Evolutionary conservation across 1,284 basidiomycete genomes (phyloP).

Genomic region (Apiotrichum mycotoxinovorans): DNA sequence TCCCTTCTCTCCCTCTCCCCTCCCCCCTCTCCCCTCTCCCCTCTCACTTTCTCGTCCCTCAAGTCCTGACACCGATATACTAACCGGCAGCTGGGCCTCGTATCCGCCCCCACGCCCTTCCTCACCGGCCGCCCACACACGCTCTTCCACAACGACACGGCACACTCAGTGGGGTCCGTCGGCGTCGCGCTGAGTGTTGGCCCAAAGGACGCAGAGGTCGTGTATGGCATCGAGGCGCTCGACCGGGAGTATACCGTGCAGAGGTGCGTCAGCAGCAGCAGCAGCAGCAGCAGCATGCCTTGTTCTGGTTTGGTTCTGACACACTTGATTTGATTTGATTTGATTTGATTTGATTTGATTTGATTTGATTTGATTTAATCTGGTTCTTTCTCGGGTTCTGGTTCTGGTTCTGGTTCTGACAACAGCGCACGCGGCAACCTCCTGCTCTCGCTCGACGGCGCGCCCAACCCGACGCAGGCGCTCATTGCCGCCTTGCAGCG

Average conservation of each 20-base stretch:
- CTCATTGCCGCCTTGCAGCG: conserved; percentile 61
- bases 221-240: conserved; percentile 59
- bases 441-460: conserved; percentile 57
- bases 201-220: conserved; percentile 45
- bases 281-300: too few species aligned
- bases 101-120: conserved; percentile 78
- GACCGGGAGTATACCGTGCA: conserved; percentile 59
- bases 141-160: conserved; percentile 60
- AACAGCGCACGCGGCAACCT: conserved; percentile 64
- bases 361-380: too few species aligned
- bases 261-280: conserved; percentile 47
- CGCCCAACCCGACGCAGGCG: conserved; percentile 65
- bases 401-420: neutral
- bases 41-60: neutral
- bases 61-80: neutral
- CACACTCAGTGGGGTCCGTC: conserved; percentile 66
- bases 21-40: too few species aligned
- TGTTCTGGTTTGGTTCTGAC: too few species aligned
- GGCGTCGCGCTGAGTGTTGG: conserved; percentile 60
- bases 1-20: neutral
- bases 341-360: too few species aligned
- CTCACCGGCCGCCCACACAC: conserved; percentile 76
- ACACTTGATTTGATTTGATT: too few species aligned
- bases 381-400: neutral
- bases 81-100: conserved; percentile 61